Conservation (phyloP, 306 rosid genomes). For the Pyrus betulifolia region DNA sequence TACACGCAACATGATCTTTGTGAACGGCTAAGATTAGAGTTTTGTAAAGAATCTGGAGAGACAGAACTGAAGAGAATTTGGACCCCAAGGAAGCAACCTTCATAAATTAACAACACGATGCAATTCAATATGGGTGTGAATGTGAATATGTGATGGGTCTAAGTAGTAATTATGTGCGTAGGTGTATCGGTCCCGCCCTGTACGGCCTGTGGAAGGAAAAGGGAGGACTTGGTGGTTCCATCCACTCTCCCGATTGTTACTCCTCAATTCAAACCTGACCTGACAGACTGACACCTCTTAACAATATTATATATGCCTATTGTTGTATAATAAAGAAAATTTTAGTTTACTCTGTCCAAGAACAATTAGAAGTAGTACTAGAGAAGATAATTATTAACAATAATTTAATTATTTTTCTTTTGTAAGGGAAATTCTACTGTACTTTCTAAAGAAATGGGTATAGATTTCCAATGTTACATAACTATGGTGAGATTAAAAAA, state of each 20-base stretch:
- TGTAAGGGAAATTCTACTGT: neutral
- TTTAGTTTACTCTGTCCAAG: neutral
- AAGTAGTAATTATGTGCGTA: neutral
- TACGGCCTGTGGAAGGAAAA: neutral
- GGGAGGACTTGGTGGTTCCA: neutral
- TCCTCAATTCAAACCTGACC: neutral
- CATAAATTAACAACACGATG: neutral
- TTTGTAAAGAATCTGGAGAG: neutral
- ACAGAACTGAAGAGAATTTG: too few species aligned
- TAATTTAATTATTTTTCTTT: neutral
- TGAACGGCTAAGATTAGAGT: neutral
- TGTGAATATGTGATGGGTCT: neutral
- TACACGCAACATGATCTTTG: neutral
- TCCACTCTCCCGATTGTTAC: neutral
- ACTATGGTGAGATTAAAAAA: neutral
- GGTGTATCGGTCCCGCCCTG: neutral
- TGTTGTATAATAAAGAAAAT: neutral
- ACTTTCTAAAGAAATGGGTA: neutral
- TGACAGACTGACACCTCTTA: neutral
- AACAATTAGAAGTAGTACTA: neutral
- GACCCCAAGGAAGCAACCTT: neutral
- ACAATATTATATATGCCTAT: neutral
- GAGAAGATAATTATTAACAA: neutral
- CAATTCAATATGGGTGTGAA: neutral
- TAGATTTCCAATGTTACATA: neutral